Conservation (phyloP, 1,139 yeast species). For the Pneumocystis murina region DNA sequence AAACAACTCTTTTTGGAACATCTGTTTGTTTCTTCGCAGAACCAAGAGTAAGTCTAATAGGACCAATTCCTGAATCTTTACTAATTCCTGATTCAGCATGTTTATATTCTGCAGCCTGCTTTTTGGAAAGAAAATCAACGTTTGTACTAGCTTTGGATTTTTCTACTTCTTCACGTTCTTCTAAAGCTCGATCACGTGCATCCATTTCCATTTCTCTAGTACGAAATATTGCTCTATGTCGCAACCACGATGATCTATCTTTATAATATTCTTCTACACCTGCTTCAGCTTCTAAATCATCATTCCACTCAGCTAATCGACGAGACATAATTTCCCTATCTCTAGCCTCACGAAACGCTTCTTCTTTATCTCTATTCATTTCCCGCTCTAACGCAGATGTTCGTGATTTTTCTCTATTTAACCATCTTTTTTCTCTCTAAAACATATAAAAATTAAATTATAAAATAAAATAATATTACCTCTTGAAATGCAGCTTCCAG, state of each 20-base stretch:
- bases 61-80: background rate
- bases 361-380: slow-evolving; percentile 13
- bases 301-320: slow-evolving; percentile 15
- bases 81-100: slow-evolving; percentile 1
- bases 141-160: background rate
- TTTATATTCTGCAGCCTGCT: background rate
- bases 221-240: slow-evolving; percentile 19
- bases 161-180: slow-evolving; percentile 4
- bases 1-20: background rate
- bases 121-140: background rate
- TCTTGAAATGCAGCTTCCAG: slow-evolving; percentile 14
- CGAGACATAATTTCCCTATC: slow-evolving; percentile 7
- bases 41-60: slow-evolving; percentile 2
- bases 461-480: background rate
- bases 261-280: slow-evolving; percentile 20
- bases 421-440: slow-evolving; percentile 15
- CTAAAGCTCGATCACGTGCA: slow-evolving; percentile 16
- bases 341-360: slow-evolving; percentile 6
- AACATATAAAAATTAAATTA: background rate
- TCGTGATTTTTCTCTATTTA: slow-evolving; percentile 16
- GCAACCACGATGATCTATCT: slow-evolving; percentile 24
- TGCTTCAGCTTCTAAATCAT: slow-evolving; percentile 14
- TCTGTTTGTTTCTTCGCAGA: slow-evolving; percentile 5
- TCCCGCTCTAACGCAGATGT: slow-evolving; percentile 16
- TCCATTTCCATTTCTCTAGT: slow-evolving; percentile 22